Conservation (phyloP, 768 basidiomycete genomes). For the Candolleomyces efflorescens region DNA sequence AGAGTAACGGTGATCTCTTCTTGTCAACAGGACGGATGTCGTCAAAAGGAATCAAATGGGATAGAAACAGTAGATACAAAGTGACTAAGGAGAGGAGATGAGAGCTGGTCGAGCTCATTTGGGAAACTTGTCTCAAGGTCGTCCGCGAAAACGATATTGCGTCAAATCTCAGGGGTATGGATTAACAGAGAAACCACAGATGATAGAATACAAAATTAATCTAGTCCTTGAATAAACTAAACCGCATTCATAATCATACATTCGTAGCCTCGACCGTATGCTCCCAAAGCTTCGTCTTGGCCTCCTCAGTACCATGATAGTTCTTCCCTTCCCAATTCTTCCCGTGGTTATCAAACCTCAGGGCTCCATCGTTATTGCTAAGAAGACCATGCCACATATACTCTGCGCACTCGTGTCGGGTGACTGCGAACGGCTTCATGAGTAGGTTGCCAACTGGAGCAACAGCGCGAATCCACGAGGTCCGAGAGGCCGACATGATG, state of each 20-base stretch:
- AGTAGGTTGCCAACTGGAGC: slow-evolving; percentile 16
- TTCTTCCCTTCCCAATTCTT: slow-evolving; percentile 26
- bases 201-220: no score
- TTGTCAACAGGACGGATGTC: no score
- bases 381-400: slow-evolving; percentile 32
- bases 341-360: slow-evolving; percentile 27
- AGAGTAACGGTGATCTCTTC: no score
- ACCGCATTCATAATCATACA: neutral
- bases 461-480: slow-evolving; percentile 17
- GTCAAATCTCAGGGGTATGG: no score
- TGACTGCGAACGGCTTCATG: slow-evolving; percentile 19
- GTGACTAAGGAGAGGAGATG: no score
- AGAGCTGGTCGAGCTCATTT: no score
- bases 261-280: slow-evolving; percentile 14
- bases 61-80: no score
- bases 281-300: slow-evolving; percentile 32
- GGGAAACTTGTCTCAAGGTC: no score
- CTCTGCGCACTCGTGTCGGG: slow-evolving; percentile 27
- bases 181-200: no score
- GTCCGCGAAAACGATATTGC: no score
- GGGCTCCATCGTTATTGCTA: slow-evolving; percentile 21
- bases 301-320: slow-evolving; percentile 33
- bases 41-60: no score
- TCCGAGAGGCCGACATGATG: slow-evolving; percentile 22
- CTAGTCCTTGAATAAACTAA: no score